Conservation (phyloP, 2,329 filamentous ascomycete genomes). For the Trichoderma arundinaceum region DNA sequence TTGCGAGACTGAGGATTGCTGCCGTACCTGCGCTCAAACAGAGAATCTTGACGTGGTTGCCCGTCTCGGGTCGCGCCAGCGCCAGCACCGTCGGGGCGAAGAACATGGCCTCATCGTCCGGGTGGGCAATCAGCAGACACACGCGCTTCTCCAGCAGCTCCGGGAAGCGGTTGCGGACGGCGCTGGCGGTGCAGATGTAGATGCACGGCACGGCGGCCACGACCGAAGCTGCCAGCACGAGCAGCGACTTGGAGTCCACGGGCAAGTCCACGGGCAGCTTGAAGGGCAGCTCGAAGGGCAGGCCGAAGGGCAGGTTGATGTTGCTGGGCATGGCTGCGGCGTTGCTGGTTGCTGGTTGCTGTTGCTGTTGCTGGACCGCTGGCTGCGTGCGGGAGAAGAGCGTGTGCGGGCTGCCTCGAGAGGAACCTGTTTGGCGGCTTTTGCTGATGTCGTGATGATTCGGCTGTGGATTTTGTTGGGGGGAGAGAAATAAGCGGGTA, state of each 20-base stretch:
- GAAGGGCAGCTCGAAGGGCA: slow-evolving; percentile 18
- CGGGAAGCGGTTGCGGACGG: slow-evolving; percentile 63
- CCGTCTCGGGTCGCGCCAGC: slow-evolving; percentile 77
- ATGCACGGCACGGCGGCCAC: slow-evolving; percentile 55
- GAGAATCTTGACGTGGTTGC: slow-evolving; percentile 92
- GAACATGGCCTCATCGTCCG: slow-evolving; percentile 99
- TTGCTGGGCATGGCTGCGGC: slow-evolving; percentile 22
- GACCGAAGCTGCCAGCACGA: slow-evolving; percentile 39
- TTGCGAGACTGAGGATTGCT: not conserved
- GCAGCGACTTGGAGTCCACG: slow-evolving; percentile 17
- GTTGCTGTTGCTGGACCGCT: not conserved
- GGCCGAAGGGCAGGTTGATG: slow-evolving; percentile 23
- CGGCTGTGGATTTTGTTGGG: not conserved
- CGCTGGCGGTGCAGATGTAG: slow-evolving; percentile 58
- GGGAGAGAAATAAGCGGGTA: not conserved
- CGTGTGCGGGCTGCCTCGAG: no score
- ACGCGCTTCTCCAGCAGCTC: slow-evolving; percentile 81
- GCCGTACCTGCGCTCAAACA: slow-evolving; percentile 80
- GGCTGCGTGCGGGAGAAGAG: not conserved
- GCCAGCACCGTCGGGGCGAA: slow-evolving; percentile 87
- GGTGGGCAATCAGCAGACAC: slow-evolving; percentile 91
- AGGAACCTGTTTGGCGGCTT: not conserved
- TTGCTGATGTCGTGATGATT: no score
- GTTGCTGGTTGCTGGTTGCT: not conserved
- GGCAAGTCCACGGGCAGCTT: slow-evolving; percentile 23